Conservation (phyloP, 1,284 basidiomycete species). For the Irpex sp. region DNA sequence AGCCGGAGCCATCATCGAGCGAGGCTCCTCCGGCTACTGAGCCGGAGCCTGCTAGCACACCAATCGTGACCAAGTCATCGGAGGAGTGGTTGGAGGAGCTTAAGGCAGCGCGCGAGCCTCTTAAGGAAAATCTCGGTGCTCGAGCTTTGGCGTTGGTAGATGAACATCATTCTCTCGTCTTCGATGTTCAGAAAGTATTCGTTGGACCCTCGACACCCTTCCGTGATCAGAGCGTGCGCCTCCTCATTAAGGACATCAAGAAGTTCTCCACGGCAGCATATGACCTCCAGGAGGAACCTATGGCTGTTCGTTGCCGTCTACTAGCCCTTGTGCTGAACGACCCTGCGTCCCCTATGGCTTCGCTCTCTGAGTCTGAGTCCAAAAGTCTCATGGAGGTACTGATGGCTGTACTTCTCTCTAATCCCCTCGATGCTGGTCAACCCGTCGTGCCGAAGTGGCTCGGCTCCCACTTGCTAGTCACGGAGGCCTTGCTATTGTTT, state of each 20-base stretch:
- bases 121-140: constrained; percentile 63
- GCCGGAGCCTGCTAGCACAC: constrained; percentile 6
- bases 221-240: constrained; percentile 58
- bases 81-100: constrained; percentile 67
- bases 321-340: constrained; percentile 83
- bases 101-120: constrained; percentile 60
- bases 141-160: constrained; percentile 82
- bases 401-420: constrained; percentile 60
- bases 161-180: constrained; percentile 83
- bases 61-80: constrained; percentile 39
- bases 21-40: neutral
- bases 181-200: constrained; percentile 85
- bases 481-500: constrained; percentile 77
- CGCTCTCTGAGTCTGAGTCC: constrained; percentile 41
- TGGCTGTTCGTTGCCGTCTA: constrained; percentile 81
- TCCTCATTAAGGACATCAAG: constrained; percentile 72
- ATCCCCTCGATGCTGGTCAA: constrained; percentile 46
- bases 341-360: constrained; percentile 50
- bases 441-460: constrained; percentile 76
- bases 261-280: constrained; percentile 62
- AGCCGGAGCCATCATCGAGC: constrained; percentile 5
- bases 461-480: constrained; percentile 75
- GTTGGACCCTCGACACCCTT: constrained; percentile 58
- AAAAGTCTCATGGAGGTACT: constrained; percentile 62
- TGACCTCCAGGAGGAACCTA: constrained; percentile 66